Base-by-base conservation (phyloP, 2,329 filamentous ascomycete genomes). In the Penicillium nordicum region DNA sequence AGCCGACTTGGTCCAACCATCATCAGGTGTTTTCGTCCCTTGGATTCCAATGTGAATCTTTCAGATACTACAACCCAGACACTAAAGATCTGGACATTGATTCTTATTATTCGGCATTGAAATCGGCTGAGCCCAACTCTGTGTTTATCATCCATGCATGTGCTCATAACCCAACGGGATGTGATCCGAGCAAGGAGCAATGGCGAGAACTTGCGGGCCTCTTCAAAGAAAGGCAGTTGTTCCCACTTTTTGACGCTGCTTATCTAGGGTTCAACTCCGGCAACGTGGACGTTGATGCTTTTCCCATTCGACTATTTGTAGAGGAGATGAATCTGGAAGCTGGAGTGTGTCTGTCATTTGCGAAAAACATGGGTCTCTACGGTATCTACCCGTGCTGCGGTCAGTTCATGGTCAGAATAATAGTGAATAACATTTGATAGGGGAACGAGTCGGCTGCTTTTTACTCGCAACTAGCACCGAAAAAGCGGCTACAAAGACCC, bases 1-100 rank as follows among this genome's bases (percentile, higher is more conserved):
- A 88, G 72, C 93, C 94, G 41, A 97, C 93, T 55, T 99, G 94
- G 93, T 90, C 89, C 61, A 97, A 99, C 79, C 93, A 99, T 83
- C 87, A 92, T 78, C 92, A 96, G 76, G 95, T 97, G 79, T 96
- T 97, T 79, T 83, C 80, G 75, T 96, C 96, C 68, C 90, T 96
- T 65, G 82, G 84, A 60, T 81, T 97, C 29, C 79, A 84, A 27
- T 84, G 89, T 68, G 85, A 87, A 64, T 54, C 59, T 0, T 69
- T 68, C 47, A 50, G 51, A 34, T 71, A 69, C 47, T 69, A 67
- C 42, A 50, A 64, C 34, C 30, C 41, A 4, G 50, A 49, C 5
- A 62, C 38, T 2, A 64, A 59, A 32, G 42, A 43, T 9, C 25
- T 70, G 9, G 63, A 69, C 34, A 56, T 69, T 4, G 54, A 60